Evolutionary conservation across 2,329 filamentous ascomycete genomes (phyloP), one percentile per base, ranked within the genome.

Genomic region (Ascochyta koolunga): DNA sequence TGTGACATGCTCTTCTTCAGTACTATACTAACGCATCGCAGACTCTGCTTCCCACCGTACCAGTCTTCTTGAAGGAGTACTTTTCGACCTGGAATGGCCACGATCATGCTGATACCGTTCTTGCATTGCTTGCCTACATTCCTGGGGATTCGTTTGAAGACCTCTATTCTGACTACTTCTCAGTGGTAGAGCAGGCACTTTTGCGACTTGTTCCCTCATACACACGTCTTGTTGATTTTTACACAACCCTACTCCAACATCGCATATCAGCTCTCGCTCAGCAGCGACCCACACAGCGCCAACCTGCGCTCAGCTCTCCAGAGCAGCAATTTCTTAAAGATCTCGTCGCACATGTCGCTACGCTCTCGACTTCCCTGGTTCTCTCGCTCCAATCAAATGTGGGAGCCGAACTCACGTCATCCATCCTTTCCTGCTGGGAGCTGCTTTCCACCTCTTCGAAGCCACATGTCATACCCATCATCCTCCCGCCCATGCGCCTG

Each of bases 401-500:
- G n/a, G 74, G 66, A 33, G 65, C 75, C 22, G 58, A 76, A 2
- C 79, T 82, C 2, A 75, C 82, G 32, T 84, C 86, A 6, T 77
- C 68, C 0, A 62, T 81, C 18, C 79, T 92, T 15, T 80, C 90
- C 29, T 85, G 87, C 68, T 92, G 93, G 74, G 90, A 89, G 71
- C 78, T 83, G 47, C 79, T 85, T 5, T 82, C 85, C 4, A 60
- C 62, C 15, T 66, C 62, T 5, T 69, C 69, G 3, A 58, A 61
- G 19, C 67, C 69, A 2, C 52, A 66, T 15, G 19, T 60, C 21
- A 80, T 91, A 35, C 84, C 86, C 21, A 85, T 93, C 59, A 82
- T 85, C 50, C 82, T 92, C 18, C 91, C 90, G 0, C 81, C 87
- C 0, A 80, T 86, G 1, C 78, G 83, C 3, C 81, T 91, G 9